Base-by-base conservation (phyloP, 345 rosid species). In the Corchorus olitorius region DNA sequence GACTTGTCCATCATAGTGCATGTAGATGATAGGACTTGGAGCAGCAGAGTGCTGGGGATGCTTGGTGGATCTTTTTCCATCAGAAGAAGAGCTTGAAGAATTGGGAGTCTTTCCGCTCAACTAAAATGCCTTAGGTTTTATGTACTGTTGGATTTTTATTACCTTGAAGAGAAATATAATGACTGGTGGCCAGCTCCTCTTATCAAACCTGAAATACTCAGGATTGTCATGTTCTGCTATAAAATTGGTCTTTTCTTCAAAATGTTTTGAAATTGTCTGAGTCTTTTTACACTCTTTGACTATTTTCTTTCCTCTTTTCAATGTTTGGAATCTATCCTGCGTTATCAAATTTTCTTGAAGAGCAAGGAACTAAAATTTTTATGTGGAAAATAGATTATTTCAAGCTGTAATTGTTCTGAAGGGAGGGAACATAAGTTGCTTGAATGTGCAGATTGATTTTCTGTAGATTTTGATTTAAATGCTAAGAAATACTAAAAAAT, bases 391-490 rank as follows among this genome's bases (percentile, higher is more conserved):
- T 35, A 35, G 22, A 46, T 67, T 13, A 8, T 52, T 70, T 70
- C 61, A 52, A 34, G 17, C 11, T 16, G 8, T 69, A 59, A 8
- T 49, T 69, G 41, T 22, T 67, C 22, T 6, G 55, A 67, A 48
- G 58, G n/a, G 59, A 69, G 59, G 58, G 27, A 13, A 69, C n/a
- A 15, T 17, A 50, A 34, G 45, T 70, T 20, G 62, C 35, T 70
- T 34, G 73, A 70, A 52, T 35, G 17, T 52, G 60, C 13, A 16
- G 14, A 52, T 52, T 19, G 53, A 17, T 70, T 19, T 52, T 1
- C 8, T 50, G 59, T 50, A 49, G 60, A 50, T 50, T 50, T 69
- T 8, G 4, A 52, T 70, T 52, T 52, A 52, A 70, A 54, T 45
- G 48, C 48, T 7, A 9, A 45, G 48, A 45, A 19, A 17, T 19